Base-by-base conservation (phyloP, 495 filamentous ascomycete species). In the Penicillium robsamsonii region DNA sequence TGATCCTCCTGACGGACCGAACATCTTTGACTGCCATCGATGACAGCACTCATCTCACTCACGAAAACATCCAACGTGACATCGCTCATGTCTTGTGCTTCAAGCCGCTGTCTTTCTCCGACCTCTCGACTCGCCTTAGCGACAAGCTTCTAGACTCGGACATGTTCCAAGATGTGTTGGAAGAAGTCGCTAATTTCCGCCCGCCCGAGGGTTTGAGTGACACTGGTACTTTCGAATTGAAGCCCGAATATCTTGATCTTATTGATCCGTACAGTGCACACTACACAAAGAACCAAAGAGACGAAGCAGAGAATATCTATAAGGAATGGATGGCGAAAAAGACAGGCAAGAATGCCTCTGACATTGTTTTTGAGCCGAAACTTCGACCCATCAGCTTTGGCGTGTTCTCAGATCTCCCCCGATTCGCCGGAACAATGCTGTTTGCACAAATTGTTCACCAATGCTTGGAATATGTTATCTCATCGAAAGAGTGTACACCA, bases 21-120 rank as follows among this genome's bases (percentile, higher is more conserved):
- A 89, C 86, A 18, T 87, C 87, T 0, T 81, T 99, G 47, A 84
- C 89, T 9, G 85, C 86, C 15, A 77, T 78, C 31, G 83, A 87
- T 51, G 86, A 91, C 46, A 86, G 87, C 51, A 74, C 79, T 12
- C 77, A 80, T 46, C 76, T 88, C 15, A 84, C 87, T 31, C 72
- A 85, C 18, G 80, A 87, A 46, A 86, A 86, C 15, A 88, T 97
- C 69, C 86, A 86, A 47, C 84, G 91, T 29, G 95, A 97, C 63
- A 89, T 99, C 62, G 89, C 88, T 8, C 95, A 99, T 66, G 87
- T 92, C 17, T 79, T 99, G 25, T 97, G 92, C 76, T 97, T 97
- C 79, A 93, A 91, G 70, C 93, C 95, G 1, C 78, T 97, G 31
- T 92, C 92, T 4, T 96, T 92, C 74, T 96, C 93, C 3, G 93